Percentiles rank a stretch among this genome's conserved stretches.
Evolutionary conservation across 495 filamentous ascomycete species (phyloP).

Genomic region (Penicillium desertorum): DNA sequence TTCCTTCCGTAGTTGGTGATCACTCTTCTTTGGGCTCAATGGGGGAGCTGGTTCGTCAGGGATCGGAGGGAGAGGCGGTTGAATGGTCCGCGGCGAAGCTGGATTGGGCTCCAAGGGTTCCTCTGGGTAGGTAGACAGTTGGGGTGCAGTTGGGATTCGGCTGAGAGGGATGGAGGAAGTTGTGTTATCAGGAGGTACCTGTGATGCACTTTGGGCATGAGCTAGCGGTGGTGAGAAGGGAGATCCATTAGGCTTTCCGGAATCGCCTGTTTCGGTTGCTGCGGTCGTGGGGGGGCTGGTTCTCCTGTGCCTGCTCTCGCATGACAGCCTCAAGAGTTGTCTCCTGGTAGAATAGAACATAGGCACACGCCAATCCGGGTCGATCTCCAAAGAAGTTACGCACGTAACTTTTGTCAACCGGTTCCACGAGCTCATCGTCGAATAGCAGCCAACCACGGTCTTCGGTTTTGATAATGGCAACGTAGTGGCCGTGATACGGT

Average conservation of each 20-base stretch:
- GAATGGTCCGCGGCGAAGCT: conserved; percentile 18
- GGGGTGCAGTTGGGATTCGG: conserved; percentile 62
- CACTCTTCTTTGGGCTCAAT: conserved; percentile 47
- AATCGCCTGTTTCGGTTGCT: conserved; percentile 54
- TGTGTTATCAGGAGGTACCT: conserved; percentile 44
- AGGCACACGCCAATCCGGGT: conserved; percentile 87
- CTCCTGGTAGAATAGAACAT: conserved; percentile 97
- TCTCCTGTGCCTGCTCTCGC: conserved; percentile 79
- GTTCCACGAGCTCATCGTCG: conserved; percentile 97
- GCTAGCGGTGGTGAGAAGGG: conserved; percentile 30
- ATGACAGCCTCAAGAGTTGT: conserved; percentile 87
- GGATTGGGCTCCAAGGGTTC: conserved; percentile 27
- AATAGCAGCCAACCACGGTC: conserved; percentile 95
- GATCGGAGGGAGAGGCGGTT: conserved; percentile 40
- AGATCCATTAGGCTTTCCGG: conserved; percentile 47
- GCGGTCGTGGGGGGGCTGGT: conserved; percentile 53
- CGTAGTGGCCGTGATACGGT: conserved; percentile 96
- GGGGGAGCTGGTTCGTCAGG: conserved; percentile 32
- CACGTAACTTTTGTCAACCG: conserved; percentile 96
- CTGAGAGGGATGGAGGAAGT: conserved; percentile 55
- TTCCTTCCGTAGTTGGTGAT: conserved; percentile 54
- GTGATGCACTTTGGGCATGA: conserved; percentile 45
- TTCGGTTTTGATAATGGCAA: conserved; percentile 95
- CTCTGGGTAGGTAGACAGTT: conserved; percentile 39
- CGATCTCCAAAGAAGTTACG: conserved; percentile 95